Percentiles rank a stretch among this genome's conserved stretches.
Evolutionary conservation across 2,329 filamentous ascomycete species (phyloP).

Genomic region (Mycosphaerella sp.): DNA sequence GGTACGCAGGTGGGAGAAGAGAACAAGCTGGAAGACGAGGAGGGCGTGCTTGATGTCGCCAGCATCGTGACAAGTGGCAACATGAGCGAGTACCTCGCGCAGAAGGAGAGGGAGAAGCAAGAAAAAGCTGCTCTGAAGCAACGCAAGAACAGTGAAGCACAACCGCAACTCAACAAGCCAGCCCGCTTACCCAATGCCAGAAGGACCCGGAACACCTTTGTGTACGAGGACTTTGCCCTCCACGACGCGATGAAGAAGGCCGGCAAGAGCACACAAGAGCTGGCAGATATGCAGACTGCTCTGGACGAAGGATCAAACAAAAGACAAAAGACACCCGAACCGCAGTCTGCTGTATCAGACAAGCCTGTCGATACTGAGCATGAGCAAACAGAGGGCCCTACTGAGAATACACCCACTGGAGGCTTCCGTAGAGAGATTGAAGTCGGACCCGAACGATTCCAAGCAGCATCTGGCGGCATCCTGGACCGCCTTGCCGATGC

Average conservation of each 20-base stretch:
- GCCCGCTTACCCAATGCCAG: conserved; percentile 65
- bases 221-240: conserved; percentile 62
- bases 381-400: conserved; percentile 20
- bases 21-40: conserved; percentile 51
- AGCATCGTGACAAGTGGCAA: conserved; percentile 70
- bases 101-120: conserved; percentile 73
- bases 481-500: conserved; percentile 78
- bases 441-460: conserved; percentile 68
- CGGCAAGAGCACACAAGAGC: conserved; percentile 42
- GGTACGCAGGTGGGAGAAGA: conserved; percentile 51
- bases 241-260: conserved; percentile 50
- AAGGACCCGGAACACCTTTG: conserved; percentile 61
- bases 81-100: conserved; percentile 73
- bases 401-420: conserved; percentile 22
- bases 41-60: conserved; percentile 78
- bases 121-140: conserved; percentile 54
- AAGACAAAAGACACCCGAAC: conserved; percentile 36
- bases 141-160: conserved; percentile 48
- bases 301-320: conserved; percentile 44
- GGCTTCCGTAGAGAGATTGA: conserved; percentile 59
- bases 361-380: conserved; percentile 33
- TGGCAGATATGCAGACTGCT: conserved; percentile 48
- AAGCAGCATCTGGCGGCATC: conserved; percentile 58
- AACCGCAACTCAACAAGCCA: conserved; percentile 50
- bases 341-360: conserved; percentile 30